Evolutionary conservation across 2,329 filamentous ascomycete genomes (phyloP).

Genomic region (Fusarium sublunatum): DNA sequence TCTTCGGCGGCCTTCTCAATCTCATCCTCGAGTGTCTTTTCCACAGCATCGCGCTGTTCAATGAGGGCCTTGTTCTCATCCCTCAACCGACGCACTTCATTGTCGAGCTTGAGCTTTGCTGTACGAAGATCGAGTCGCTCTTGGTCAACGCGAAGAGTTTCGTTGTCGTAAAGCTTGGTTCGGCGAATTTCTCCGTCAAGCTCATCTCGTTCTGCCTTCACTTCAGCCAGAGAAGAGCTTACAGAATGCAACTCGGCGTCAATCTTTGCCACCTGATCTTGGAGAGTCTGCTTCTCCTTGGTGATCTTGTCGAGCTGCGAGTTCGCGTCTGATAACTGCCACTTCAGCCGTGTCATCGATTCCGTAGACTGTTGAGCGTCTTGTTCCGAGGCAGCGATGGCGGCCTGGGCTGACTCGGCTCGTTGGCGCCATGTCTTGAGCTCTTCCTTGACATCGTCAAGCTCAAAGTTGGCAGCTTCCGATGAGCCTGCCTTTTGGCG

Average conservation of each 20-base stretch:
- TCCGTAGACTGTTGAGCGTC: constrained; percentile 53
- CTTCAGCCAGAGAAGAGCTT: constrained; percentile 65
- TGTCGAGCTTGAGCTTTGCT: constrained; percentile 74
- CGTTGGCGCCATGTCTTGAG: constrained; percentile 46
- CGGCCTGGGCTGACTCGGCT: constrained; percentile 43
- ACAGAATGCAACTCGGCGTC: constrained; percentile 71
- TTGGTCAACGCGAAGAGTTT: constrained; percentile 71
- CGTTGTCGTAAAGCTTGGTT: constrained; percentile 65
- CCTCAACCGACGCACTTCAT: constrained; percentile 71
- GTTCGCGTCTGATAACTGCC: constrained; percentile 68
- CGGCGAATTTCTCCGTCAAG: constrained; percentile 70
- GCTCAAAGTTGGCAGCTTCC: constrained; percentile 41
- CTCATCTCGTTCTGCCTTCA: constrained; percentile 74
- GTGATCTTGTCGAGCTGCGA: constrained; percentile 66
- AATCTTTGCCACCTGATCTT: constrained; percentile 70
- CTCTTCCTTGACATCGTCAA: constrained; percentile 39
- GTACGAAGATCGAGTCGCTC: constrained; percentile 76
- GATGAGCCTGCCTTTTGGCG: constrained; percentile 33
- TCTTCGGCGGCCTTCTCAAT: constrained; percentile 74
- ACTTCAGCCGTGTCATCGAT: constrained; percentile 64
- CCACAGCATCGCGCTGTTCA: constrained; percentile 68
- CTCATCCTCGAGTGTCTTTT: constrained; percentile 73
- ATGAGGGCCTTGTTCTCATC: constrained; percentile 70
- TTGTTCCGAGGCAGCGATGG: constrained; percentile 49
- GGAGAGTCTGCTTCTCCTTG: constrained; percentile 71